phyloP scores from a whole-genome alignment of 2,329 filamentous ascomycete genomes.

The Sordariomycetes sp. region DNA sequence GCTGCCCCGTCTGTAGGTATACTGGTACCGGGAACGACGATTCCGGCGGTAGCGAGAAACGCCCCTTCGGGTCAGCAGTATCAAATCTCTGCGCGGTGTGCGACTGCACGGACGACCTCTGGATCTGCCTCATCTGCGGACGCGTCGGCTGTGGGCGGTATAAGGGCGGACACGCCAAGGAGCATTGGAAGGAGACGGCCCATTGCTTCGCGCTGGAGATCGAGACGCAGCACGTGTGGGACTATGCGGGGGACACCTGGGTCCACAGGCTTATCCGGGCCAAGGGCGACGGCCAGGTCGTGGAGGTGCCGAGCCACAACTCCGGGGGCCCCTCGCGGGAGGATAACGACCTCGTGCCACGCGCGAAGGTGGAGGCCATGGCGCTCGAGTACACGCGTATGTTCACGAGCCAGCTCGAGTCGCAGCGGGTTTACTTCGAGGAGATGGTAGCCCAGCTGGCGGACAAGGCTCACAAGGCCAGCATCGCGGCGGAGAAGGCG shows the following conservation, averaged over 20 bases:
- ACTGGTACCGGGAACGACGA: slow-evolving; percentile 48
- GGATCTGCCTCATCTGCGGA: slow-evolving; percentile 92
- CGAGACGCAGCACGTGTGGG: slow-evolving; percentile 91
- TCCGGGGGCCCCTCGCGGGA: slow-evolving; percentile 14
- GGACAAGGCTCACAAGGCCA: slow-evolving; percentile 74
- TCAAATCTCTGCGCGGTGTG: slow-evolving; percentile 74
- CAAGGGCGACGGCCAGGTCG: slow-evolving; percentile 84
- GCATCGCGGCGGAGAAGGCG: slow-evolving; percentile 54
- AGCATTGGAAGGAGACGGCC: slow-evolving; percentile 80
- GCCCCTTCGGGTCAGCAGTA: slow-evolving; percentile 46
- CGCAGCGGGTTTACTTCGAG: slow-evolving; percentile 87
- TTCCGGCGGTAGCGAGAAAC: slow-evolving; percentile 13
- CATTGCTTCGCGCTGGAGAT: slow-evolving; percentile 93
- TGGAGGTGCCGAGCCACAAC: slow-evolving; percentile 61
- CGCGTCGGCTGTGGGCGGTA: slow-evolving; percentile 91
- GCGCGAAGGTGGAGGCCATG: slow-evolving; percentile 63
- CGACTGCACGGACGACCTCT: slow-evolving; percentile 71
- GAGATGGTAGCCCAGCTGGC: slow-evolving; percentile 81
- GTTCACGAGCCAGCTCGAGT: slow-evolving; percentile 84
- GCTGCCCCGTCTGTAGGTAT: slow-evolving; percentile 90
- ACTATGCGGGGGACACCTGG: slow-evolving; percentile 91
- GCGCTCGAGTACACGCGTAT: slow-evolving; percentile 92
- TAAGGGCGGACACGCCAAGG: slow-evolving; percentile 85
- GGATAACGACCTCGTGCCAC: slow-evolving; percentile 59
- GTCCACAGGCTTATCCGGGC: slow-evolving; percentile 92